phyloP scores from a whole-genome alignment of 2,329 filamentous ascomycete species.

The Fonsecaea multimorphosa region DNA sequence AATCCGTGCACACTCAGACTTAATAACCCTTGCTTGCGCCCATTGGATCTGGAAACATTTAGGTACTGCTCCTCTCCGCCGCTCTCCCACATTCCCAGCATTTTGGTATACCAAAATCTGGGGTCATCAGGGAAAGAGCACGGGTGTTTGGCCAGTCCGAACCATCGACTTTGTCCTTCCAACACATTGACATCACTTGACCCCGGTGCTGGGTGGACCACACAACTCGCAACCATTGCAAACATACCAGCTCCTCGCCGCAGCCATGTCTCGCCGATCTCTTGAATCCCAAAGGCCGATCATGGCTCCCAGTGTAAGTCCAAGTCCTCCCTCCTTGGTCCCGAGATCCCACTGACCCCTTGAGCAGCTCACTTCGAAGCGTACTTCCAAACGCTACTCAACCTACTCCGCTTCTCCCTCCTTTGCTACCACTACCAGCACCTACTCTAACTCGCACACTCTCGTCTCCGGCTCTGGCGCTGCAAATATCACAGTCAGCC shows the following conservation, averaged over 20 bases:
- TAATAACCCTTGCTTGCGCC: not conserved
- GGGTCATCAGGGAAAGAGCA: not conserved
- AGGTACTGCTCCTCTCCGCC: not conserved
- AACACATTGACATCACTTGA: conserved; percentile 10
- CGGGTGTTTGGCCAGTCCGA: not conserved
- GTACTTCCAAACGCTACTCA: conserved; percentile 60
- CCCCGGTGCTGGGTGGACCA: not conserved
- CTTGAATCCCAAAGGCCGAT: conserved; percentile 63
- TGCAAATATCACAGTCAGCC: conserved; percentile 33
- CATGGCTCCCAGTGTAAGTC: conserved; percentile 60
- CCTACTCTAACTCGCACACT: conserved; percentile 35
- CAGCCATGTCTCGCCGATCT: conserved; percentile 50
- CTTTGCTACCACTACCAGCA: conserved; percentile 55
- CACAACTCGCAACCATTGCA: conserved; percentile 6
- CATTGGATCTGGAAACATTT: not conserved
- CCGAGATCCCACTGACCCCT: conserved; percentile 3
- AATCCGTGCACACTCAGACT: not conserved
- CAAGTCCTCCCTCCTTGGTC: conserved; percentile 25
- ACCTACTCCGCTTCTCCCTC: conserved; percentile 58
- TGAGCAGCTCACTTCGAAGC: conserved; percentile 49
- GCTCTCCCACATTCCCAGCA: not conserved
- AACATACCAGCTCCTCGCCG: conserved; percentile 5
- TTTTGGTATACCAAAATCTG: conserved; percentile 5
- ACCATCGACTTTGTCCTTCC: not conserved
- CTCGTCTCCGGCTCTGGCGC: conserved; percentile 15